phyloP scores from a whole-genome alignment of 2,329 filamentous ascomycete species.

The Curvularia spicifera region DNA sequence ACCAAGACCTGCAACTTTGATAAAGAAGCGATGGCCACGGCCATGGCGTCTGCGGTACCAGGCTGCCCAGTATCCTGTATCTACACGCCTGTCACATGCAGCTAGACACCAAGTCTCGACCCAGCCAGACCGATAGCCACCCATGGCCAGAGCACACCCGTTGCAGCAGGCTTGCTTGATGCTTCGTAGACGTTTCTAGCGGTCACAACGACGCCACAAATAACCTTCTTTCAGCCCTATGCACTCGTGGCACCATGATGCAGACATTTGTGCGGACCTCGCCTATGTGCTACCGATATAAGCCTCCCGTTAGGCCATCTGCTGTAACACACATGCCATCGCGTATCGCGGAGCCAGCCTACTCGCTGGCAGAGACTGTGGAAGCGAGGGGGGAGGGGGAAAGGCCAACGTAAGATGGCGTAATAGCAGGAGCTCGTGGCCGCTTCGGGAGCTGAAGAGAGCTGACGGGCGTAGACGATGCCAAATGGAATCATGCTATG shows the following conservation, averaged over 20 bases:
- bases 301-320: background rate
- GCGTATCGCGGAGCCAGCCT: conserved; percentile 1
- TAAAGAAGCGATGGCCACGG: background rate
- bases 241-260: conserved; percentile 1
- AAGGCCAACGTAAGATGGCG: conserved; percentile 1
- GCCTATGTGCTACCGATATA: conserved; percentile 14
- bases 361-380: background rate
- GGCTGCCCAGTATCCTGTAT: too few species aligned
- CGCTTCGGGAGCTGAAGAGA: background rate
- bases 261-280: conserved; percentile 12
- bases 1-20: background rate
- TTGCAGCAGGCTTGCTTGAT: conserved; percentile 1
- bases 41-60: background rate
- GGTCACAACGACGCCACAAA: conserved; percentile 9
- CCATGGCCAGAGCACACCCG: background rate
- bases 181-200: background rate
- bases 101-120: background rate
- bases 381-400: background rate
- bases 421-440: background rate
- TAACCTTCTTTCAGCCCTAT: conserved; percentile 15
- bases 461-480: background rate
- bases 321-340: conserved; percentile 11
- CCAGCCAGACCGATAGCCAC: background rate
- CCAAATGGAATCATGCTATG: background rate
- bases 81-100: background rate